phyloP scores from a whole-genome alignment of 768 basidiomycete species.

The Lactarius sanguifluus region DNA sequence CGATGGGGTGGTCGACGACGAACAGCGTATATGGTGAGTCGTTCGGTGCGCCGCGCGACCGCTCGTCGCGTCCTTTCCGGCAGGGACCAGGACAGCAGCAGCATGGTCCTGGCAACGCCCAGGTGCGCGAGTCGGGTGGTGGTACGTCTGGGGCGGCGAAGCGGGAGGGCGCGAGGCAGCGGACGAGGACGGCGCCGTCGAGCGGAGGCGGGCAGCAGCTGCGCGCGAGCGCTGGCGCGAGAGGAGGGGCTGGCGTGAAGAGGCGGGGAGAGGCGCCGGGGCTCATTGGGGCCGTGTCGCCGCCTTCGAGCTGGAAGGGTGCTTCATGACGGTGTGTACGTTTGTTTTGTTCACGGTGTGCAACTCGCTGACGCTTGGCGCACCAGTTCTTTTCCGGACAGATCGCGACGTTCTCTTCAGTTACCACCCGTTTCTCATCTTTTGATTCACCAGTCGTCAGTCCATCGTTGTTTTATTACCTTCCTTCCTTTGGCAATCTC shows the following conservation, averaged over 20 bases:
- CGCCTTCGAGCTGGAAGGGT: constrained; percentile 40
- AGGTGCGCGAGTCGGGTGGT: background rate
- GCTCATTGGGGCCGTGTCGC: constrained; percentile 31
- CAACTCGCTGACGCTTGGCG: background rate
- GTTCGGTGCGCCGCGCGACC: constrained; percentile 32
- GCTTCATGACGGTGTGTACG: constrained; percentile 10
- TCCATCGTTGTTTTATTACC: background rate
- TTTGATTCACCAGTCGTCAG: background rate
- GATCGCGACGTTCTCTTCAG: background rate
- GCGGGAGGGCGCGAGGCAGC: constrained; percentile 30
- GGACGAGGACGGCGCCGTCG: constrained; percentile 38
- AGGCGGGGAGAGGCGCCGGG: constrained; percentile 17
- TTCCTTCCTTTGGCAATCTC: background rate
- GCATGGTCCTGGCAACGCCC: background rate
- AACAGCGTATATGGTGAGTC: constrained; percentile 70
- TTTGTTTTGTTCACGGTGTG: background rate
- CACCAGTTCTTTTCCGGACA: background rate
- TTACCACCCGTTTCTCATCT: background rate
- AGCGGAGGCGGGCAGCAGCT: constrained; percentile 21
- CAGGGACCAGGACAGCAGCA: constrained; percentile 17
- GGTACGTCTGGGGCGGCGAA: constrained; percentile 23
- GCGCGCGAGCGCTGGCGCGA: constrained; percentile 19
- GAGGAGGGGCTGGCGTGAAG: background rate
- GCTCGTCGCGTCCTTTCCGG: constrained; percentile 31
- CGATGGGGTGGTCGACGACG: constrained; percentile 43